Base-by-base conservation (phyloP, 805 yeast species). In the Huiozyma sinensis region DNA sequence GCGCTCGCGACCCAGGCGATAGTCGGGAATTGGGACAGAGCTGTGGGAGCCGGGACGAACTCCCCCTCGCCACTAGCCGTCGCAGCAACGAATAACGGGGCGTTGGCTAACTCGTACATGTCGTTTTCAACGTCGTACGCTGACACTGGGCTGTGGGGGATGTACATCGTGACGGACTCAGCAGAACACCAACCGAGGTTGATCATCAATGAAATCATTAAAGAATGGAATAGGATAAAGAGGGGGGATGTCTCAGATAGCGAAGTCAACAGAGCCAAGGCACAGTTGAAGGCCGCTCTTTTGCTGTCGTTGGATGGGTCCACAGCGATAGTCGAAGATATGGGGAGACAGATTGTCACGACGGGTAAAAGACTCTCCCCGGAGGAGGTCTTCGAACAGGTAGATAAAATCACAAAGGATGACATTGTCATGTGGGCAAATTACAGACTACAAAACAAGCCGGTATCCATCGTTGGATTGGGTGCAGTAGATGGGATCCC, bases 61-160 rank as follows among this genome's bases (percentile, higher is more conserved):
- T 79, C 89, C 27, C 94, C 96, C 27, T 83, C 96, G 3, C 87
- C 88, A 41, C 71, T 92, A 44, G 86, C 94, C 0, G 64, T 69
- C 41, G 75, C 78, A 29, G 63, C 59, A 0, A 76, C 77, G 1
- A 74, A 79, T 47, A 72, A 72, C 48, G 70, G 69, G 12, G 68
- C 74, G 12, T 68, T 88, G 47, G 96, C 97, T 44, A 92, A 92
- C 67, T 84, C 95, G 6, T 92, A 82, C 68, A 83, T 88, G 95
- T 87, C 96, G 6, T 92, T 90, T 67, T 85, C 95, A 30, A 92
- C 99, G 2, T 85, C 95, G 1, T 92, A 92, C 66, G 89, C 96
- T 8, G 99, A 92, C 66, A 84, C 96, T 9, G 99, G 99, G 7
- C 69, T 92, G 43, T 90, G 97, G 97, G 99, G 99, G 33, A 82